Conservation (phyloP, 2,329 filamentous ascomycete genomes). For the Exophiala dermatitidis region DNA sequence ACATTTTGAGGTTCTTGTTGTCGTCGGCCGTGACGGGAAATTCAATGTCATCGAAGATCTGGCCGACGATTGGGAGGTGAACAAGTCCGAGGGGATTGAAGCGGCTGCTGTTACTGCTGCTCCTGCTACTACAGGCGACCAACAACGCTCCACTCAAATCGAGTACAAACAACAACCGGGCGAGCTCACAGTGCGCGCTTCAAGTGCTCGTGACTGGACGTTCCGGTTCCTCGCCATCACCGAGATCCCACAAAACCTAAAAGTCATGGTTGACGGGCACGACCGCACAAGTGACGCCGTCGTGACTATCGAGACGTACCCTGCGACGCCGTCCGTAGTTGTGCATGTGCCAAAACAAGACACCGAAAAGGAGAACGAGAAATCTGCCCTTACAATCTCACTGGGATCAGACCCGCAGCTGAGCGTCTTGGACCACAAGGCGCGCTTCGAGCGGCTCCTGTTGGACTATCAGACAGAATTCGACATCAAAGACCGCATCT, state of each 20-base stretch:
- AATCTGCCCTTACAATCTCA: slow-evolving; percentile 33
- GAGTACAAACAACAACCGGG: slow-evolving; percentile 23
- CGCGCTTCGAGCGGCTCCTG: slow-evolving; percentile 24
- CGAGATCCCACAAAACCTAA: slow-evolving; percentile 18
- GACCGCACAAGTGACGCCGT: slow-evolving; percentile 22
- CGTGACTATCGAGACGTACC: slow-evolving; percentile 17
- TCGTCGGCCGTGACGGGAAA: slow-evolving; percentile 35
- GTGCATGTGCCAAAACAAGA: slow-evolving; percentile 17
- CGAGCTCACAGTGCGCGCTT: slow-evolving; percentile 16
- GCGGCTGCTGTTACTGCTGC: too few relatives aligned
- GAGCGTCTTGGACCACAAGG: slow-evolving; percentile 22
- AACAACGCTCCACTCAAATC: slow-evolving; percentile 28
- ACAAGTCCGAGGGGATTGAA: too few relatives aligned
- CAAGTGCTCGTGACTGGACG: slow-evolving; percentile 15
- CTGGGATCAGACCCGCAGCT: slow-evolving; percentile 33
- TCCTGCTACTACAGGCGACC: neutral
- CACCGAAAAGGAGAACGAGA: neutral
- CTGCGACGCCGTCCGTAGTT: slow-evolving; percentile 19
- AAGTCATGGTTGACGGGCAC: slow-evolving; percentile 18
- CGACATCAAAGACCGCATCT: slow-evolving; percentile 28
- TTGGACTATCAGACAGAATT: slow-evolving; percentile 29
- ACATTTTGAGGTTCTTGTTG: slow-evolving; percentile 44
- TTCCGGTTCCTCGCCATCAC: slow-evolving; percentile 25
- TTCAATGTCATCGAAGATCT: slow-evolving; percentile 47
- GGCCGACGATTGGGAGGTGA: slow-evolving; percentile 16